These are phyloP conservation scores for Catharanthus roseus DNA, from an alignment of 257 asterid species.

Conservation along the genomic window DNA sequence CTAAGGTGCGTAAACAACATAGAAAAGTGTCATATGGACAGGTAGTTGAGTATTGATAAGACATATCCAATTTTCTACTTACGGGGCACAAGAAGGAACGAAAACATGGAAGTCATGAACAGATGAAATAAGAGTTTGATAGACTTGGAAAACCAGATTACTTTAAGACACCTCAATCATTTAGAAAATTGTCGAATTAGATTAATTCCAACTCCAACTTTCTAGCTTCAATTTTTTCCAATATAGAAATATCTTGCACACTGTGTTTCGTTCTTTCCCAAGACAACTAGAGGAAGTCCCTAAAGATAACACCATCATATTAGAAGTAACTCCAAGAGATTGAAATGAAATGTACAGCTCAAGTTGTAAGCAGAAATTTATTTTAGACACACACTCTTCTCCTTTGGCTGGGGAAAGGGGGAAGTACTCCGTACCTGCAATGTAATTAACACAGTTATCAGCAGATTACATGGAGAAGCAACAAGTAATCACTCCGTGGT, in stretches of 20 bases:
- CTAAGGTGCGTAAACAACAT: not conserved
- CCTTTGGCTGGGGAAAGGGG: not conserved
- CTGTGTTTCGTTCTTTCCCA: not conserved
- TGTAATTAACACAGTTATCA: not conserved
- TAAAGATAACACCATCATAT: not conserved
- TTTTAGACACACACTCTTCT: not conserved
- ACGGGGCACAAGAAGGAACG: not conserved
- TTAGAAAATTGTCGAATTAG: not conserved
- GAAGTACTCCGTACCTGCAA: not conserved
- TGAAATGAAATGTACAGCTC: not conserved
- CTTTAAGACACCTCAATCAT: not conserved
- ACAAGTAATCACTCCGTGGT: not conserved
- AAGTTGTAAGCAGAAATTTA: not conserved
- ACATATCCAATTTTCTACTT: not conserved
- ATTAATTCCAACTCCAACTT: not conserved
- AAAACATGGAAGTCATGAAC: not conserved
- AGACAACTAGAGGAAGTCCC: not conserved
- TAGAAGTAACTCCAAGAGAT: not conserved
- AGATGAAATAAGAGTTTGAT: not conserved
- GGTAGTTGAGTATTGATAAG: slow-evolving; percentile 14
- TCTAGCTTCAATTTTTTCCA: not conserved
- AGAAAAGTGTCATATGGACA: slow-evolving; percentile 9
- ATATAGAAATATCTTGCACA: not conserved
- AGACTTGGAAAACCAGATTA: not conserved
- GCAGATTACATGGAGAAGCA: slow-evolving; percentile 1